Base-by-base conservation (phyloP, 2,329 filamentous ascomycete species). In the Fusarium liriodendri region DNA sequence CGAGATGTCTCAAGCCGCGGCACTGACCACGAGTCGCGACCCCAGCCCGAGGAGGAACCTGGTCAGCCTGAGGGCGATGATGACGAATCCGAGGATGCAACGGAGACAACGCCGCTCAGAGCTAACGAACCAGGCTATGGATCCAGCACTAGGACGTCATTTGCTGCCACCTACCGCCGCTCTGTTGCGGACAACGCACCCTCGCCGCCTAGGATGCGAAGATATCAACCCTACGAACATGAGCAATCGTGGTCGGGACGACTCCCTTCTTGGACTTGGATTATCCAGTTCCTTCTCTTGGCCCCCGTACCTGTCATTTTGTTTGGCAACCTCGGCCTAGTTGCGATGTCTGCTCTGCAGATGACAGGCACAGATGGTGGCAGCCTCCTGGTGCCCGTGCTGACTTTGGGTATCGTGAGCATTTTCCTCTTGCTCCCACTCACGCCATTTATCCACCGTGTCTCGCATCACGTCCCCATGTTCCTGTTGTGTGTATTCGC, bases 311-410 rank as follows among this genome's bases (percentile, higher is more conserved):
- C 92, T 57, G 85, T 98, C 54, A 92, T 97, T 69, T 82, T 98
- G 22, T 83, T 94, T 18, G 94, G 92, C 1, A 95, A 97, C 79
- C 87, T 95, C 29, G 93, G 89, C 1, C 87, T 98, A 5, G 84
- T 96, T 14, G 81, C 94, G 18, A 94, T 92, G 6, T 89, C 92
- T 37, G 90, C 94, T 2, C 86, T 95, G 22, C 87, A 92, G 67
- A 95, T 98, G 83, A 98, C 95, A 0, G 93, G 93, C 8, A 89
- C 93, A 2, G 97, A 99, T 81, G 97, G 97, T 2, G 94, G 91
- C 71, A 88, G 90, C 38, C 85, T 92, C 20, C 83, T 97, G 18
- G 82, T 90, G 9, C 91, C 95, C 6, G 95, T 98, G 80, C 80
- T 97, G 16, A 82, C 90, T 38, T 88, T 95, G 47, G 91, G 92